Percentiles rank a stretch among this genome's conserved stretches.
Conservation (phyloP, 805 yeast species). For the Zygosaccharomyces kombuchaensis region DNA sequence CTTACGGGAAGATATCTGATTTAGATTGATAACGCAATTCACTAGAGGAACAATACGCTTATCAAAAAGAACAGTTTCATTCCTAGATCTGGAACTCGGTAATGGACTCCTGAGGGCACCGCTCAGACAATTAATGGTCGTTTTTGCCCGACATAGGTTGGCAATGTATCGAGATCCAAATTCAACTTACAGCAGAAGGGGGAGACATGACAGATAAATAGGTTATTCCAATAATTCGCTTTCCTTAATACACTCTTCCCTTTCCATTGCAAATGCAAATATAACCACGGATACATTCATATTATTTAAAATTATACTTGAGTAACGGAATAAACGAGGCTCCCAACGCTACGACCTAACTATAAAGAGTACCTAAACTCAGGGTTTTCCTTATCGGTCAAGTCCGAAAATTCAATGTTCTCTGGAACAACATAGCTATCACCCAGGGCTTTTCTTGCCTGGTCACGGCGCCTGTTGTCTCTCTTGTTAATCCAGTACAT, state of each 20-base stretch:
- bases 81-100: background rate
- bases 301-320: too few species aligned
- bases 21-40: background rate
- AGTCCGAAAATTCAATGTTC: conserved; percentile 39
- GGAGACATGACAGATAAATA: background rate
- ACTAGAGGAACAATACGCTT: background rate
- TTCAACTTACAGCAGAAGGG: background rate
- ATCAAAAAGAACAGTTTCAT: background rate
- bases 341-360: background rate
- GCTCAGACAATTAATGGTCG: too few species aligned
- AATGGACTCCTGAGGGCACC: too few species aligned
- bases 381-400: conserved; percentile 44
- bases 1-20: background rate
- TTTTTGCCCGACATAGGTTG: background rate
- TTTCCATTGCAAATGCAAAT: background rate
- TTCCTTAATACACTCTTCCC: too few species aligned
- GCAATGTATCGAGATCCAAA: background rate
- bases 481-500: conserved; percentile 5
- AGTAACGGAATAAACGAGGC: background rate
- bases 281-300: background rate
- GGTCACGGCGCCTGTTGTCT: conserved; percentile 7
- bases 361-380: conserved; percentile 36
- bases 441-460: background rate
- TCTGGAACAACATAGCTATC: conserved; percentile 12
- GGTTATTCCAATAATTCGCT: background rate